Conservation (phyloP, 306 rosid species). For the Datisca glomerata region DNA sequence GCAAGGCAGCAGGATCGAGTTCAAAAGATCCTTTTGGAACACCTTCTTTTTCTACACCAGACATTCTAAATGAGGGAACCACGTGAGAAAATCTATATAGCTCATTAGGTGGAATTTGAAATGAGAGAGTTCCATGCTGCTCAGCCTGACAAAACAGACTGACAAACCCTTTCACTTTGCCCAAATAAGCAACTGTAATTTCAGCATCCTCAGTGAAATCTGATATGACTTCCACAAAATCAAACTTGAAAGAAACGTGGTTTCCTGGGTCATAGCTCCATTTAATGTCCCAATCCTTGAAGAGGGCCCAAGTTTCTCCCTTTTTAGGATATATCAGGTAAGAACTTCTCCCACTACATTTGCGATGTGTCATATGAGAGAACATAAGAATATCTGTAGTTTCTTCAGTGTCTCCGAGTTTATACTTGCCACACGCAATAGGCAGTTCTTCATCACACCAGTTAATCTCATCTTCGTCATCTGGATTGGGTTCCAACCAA, state of each 20-base stretch:
- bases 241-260: conserved; percentile 29
- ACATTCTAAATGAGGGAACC: conserved; percentile 64
- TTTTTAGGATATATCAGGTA: conserved; percentile 54
- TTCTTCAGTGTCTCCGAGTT: conserved; percentile 25
- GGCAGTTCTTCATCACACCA: conserved; percentile 56
- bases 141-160: conserved; percentile 48
- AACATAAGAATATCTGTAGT: conserved; percentile 28
- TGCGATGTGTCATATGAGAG: conserved; percentile 58
- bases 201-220: conserved; percentile 47
- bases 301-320: conserved; percentile 95
- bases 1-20: conserved; percentile 76
- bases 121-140: conserved; percentile 20
- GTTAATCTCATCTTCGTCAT: conserved; percentile 32
- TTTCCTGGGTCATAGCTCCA: conserved; percentile 61
- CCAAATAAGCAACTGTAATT: conserved; percentile 43
- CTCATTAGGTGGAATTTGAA: conserved; percentile 43
- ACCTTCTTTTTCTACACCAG: conserved; percentile 57
- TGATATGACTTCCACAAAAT: conserved; percentile 62
- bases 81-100: conserved; percentile 70
- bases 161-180: conserved; percentile 69
- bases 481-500: conserved; percentile 69
- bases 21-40: conserved; percentile 80
- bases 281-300: conserved; percentile 65
- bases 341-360: conserved; percentile 16
- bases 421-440: conserved; percentile 59